Base-by-base conservation (phyloP, 2,329 filamentous ascomycete genomes). In the Botrytis tulipae region DNA sequence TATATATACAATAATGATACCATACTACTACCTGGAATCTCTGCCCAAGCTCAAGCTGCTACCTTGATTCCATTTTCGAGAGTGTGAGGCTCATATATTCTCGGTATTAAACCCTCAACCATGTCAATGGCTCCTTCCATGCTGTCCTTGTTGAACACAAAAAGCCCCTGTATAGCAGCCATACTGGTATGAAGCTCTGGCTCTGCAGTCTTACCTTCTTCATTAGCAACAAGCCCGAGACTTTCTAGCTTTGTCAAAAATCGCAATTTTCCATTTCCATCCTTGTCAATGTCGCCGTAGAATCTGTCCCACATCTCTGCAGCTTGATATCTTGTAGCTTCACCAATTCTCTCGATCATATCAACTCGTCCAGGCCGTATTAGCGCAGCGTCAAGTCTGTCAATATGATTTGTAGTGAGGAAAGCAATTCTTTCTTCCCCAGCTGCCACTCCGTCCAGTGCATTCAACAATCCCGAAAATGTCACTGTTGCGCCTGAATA, bases 391-490 rank as follows among this genome's bases (percentile, higher is more conserved):
- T 92, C 80, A 2, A 98, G 87, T 59, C 93, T 88, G 77, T 98
- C 94, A 54, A 97, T 90, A 80, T 98, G 94, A 80, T 99, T 99
- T 4, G 96, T 99, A 0, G 96, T 99, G 7, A 99, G 86, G 82
- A 99, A 97, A 1, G 97, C 90, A 75, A 99, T 93, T 71, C 96
- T 89, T 84, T 98, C 95, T 81, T 98, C 96, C 20, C 94, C 93
- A 70, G 95, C 97, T 10, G 94, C 94, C n/a, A 98, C 90, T 1
- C 96, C 96, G 76, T 99, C 96, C 22, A 95, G 83, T 0, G 93
- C 92, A 79, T 95, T 95, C 54, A 98, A 85, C 32, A 98, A 84
- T 0, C 95, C 95, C 0, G 95, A 98, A 79, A 98, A 98, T 0
- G 96, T 99, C 69, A 76, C 79, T n/a, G 70, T 82, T 71, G 57